Evolutionary conservation across 306 rosid genomes (phyloP).

Genomic region (Medicago ruthenica): DNA sequence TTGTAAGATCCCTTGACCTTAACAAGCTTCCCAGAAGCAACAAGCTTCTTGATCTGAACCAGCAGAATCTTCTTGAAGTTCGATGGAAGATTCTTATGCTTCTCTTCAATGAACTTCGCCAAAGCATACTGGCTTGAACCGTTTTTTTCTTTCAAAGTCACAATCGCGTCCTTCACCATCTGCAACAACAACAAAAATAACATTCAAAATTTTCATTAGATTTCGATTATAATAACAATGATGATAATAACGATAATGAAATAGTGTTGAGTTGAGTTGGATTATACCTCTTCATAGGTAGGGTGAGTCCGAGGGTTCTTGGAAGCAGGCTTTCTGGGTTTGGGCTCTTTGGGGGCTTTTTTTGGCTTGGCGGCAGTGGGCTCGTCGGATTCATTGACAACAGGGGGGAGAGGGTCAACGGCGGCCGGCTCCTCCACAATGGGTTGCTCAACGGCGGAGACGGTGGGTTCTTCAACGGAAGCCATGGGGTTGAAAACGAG

Average conservation of each 20-base stretch:
- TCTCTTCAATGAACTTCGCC: slow-evolving; percentile 73
- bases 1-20: slow-evolving; percentile 77
- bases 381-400: slow-evolving; percentile 47
- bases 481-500: slow-evolving; percentile 47
- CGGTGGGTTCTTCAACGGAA: slow-evolving; percentile 56
- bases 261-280: neutral
- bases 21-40: slow-evolving; percentile 62
- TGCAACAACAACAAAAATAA: slow-evolving; percentile 8
- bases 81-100: slow-evolving; percentile 68
- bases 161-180: slow-evolving; percentile 93
- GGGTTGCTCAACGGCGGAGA: slow-evolving; percentile 44
- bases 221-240: too few species aligned
- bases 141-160: slow-evolving; percentile 62
- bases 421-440: slow-evolving; percentile 36
- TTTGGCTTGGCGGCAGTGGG: slow-evolving; percentile 39
- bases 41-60: slow-evolving; percentile 79
- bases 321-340: slow-evolving; percentile 60
- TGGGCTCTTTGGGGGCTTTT: slow-evolving; percentile 55
- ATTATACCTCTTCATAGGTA: slow-evolving; percentile 79
- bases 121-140: slow-evolving; percentile 92
- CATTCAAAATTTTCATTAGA: too few species aligned
- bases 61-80: slow-evolving; percentile 77
- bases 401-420: slow-evolving; percentile 37
- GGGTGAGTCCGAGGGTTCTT: slow-evolving; percentile 64
- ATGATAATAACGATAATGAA: neutral